Conservation (phyloP, 345 rosid genomes). For the Dipteronia sinensis region DNA sequence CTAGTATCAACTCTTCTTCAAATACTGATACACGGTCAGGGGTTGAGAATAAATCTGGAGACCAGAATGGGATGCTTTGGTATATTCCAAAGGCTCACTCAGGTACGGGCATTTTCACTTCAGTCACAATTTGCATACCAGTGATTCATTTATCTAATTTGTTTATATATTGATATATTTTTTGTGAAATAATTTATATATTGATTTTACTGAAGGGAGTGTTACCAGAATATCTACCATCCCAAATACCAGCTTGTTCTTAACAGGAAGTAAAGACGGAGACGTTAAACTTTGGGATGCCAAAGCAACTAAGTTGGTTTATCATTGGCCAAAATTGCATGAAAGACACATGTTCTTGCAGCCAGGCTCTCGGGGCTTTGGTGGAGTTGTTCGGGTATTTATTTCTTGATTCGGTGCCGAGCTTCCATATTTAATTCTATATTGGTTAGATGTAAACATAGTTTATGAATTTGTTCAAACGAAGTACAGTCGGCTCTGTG, state of each 20-base stretch:
- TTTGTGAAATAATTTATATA: background rate
- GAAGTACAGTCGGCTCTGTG: background rate
- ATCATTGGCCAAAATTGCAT: constrained; percentile 92
- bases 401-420: constrained; percentile 1
- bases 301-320: constrained; percentile 67
- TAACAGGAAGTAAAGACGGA: constrained; percentile 97
- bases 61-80: constrained; percentile 95
- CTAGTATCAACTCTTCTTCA: constrained; percentile 34
- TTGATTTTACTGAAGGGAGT: constrained; percentile 55
- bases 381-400: constrained; percentile 84
- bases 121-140: background rate
- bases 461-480: constrained; percentile 4
- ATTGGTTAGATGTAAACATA: background rate
- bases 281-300: constrained; percentile 99
- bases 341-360: constrained; percentile 83
- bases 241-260: constrained; percentile 83
- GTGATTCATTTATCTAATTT: constrained; percentile 18
- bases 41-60: constrained; percentile 37
- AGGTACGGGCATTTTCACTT: constrained; percentile 45
- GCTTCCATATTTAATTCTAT: background rate
- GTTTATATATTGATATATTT: background rate
- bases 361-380: constrained; percentile 80
- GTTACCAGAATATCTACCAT: constrained; percentile 79
- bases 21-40: constrained; percentile 34
- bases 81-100: constrained; percentile 93